Base-by-base conservation (phyloP, 23 red algal species). In the Chondrus crispus region DNA sequence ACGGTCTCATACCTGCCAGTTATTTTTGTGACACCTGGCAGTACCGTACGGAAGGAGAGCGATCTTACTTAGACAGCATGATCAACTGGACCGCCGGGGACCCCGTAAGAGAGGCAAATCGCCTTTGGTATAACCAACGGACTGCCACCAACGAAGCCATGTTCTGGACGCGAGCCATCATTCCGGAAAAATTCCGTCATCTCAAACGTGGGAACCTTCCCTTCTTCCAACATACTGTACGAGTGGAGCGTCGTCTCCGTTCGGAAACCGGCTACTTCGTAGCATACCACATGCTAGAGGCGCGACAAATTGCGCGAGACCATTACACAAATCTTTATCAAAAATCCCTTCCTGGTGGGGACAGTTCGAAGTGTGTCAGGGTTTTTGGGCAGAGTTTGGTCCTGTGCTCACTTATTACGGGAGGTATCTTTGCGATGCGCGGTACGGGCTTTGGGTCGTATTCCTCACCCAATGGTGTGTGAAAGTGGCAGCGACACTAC, bases 211-310 rank as follows among this genome's bases (percentile, higher is more conserved):
- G 39, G 44, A 38, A 76, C 37, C 24, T 42, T 22, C 5, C 39
- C 30, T 76, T 76, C 80, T 60, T 84, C 80, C 48, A 30, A 2
- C 48, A 38, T 12, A 60, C 55, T 22, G 53, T 84, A 5, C 51
- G 80, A 3, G 60, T 84, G 11, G 80, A 84, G 42, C 80, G 46
- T 3, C 45, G 50, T 7, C 18, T n/a, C 24, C 48, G 47, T 62
- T 84, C 39, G 5, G 18, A 35, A 2, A 58, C 41, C 80, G 52
- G 52, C 4, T 62, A 84, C n/a, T 16, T 84, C 24, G 55, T 84
- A 22, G 47, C 51, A 14, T 84, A 84, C 28, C 80, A 84, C n/a
- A 84, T 58, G 47, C 14, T 84, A 4, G 80, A 84, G 55, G 80
- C 80, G 32, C 3, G 7, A 12, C 50, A 33, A 19, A 41, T 58